Conservation (phyloP, 257 asterid genomes). For the Thymus quinquecostatus region DNA sequence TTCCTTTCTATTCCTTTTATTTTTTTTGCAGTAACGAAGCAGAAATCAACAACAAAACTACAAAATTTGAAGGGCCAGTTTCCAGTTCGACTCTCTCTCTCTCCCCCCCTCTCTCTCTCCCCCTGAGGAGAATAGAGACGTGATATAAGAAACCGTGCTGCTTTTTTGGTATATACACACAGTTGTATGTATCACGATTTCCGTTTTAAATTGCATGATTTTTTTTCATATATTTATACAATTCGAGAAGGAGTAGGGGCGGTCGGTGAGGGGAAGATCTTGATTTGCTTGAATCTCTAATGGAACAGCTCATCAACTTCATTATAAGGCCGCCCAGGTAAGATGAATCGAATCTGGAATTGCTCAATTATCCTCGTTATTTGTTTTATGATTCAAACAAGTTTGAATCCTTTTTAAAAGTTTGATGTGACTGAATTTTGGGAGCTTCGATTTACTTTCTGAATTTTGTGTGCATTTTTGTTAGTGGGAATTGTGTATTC, state of each 20-base stretch:
- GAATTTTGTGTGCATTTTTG: conserved; percentile 29
- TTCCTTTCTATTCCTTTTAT: background rate
- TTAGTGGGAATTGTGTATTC: background rate
- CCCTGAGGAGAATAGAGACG: conserved; percentile 16
- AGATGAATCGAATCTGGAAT: conserved; percentile 22
- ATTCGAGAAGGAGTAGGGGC: conserved; percentile 24
- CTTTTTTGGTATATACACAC: background rate
- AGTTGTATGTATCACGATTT: background rate
- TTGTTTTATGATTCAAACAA: conserved; percentile 21
- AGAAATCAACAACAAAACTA: conserved; percentile 21
- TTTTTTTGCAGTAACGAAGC: conserved; percentile 21
- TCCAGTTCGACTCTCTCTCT: conserved; percentile 32
- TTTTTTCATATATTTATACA: conserved; percentile 6
- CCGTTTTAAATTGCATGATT: conserved; percentile 26
- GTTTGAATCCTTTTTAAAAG: conserved; percentile 42
- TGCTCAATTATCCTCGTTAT: background rate
- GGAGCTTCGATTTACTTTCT: conserved; percentile 23
- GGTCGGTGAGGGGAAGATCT: conserved; percentile 46
- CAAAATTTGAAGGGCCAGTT: conserved; percentile 29
- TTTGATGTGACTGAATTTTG: conserved; percentile 13
- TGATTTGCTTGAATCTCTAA: conserved; percentile 46
- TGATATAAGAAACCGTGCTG: conserved; percentile 27
- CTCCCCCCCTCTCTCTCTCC: conserved; percentile 7
- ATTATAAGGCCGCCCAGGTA: conserved; percentile 97
- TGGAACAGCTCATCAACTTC: conserved; percentile 98